Conservation (phyloP, 2,329 filamentous ascomycete species). For the Xylariaceae sp. region DNA sequence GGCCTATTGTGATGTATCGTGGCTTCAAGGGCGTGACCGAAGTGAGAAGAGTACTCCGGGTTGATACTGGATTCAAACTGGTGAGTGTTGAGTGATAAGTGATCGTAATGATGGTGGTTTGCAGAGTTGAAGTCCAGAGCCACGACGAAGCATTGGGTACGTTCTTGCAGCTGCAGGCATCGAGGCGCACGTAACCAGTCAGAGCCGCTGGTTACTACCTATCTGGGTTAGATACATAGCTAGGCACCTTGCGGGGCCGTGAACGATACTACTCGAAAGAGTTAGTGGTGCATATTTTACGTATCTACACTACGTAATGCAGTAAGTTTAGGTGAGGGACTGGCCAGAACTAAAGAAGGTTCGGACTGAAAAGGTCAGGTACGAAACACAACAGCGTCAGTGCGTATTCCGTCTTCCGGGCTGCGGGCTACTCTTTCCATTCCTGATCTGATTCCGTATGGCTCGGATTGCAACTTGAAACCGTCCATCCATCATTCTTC, state of each 20-base stretch:
- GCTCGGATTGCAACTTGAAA: not conserved
- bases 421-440: too few relatives aligned
- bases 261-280: not conserved
- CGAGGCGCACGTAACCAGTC: constrained; percentile 26
- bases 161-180: constrained; percentile 21
- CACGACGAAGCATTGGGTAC: not conserved
- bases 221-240: not conserved
- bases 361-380: too few relatives aligned
- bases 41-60: not conserved
- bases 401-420: too few relatives aligned
- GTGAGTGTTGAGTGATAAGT: not conserved
- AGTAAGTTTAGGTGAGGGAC: too few relatives aligned
- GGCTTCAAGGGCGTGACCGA: not conserved
- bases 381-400: too few relatives aligned
- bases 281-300: not conserved
- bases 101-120: not conserved
- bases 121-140: not conserved
- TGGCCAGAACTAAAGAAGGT: too few relatives aligned
- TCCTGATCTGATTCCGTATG: too few relatives aligned
- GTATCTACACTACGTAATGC: too few relatives aligned
- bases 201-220: constrained; percentile 12
- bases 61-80: not conserved
- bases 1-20: not conserved
- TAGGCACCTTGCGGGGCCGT: not conserved
- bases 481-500: not conserved